Conservation (phyloP, 2,329 filamentous ascomycete species). For the Nemania diffusa region DNA sequence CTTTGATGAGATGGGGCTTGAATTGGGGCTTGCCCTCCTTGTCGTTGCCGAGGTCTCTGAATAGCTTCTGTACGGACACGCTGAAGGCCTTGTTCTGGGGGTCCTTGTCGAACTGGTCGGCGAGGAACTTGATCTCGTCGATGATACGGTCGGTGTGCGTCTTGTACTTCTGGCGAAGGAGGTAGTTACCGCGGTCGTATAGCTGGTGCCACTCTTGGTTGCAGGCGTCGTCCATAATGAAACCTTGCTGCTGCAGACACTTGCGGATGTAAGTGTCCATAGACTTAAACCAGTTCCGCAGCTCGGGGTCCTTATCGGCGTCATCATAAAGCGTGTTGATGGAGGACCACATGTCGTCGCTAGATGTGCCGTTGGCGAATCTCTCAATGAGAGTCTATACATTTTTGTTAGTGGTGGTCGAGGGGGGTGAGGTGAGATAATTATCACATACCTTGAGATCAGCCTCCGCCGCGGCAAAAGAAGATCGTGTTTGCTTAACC, state of each 20-base stretch:
- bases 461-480: constrained; percentile 76
- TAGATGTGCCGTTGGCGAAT: constrained; percentile 93
- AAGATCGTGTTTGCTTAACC: constrained; percentile 77
- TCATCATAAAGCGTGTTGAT: constrained; percentile 88
- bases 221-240: constrained; percentile 83
- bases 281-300: constrained; percentile 88
- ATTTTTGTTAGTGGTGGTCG: constrained; percentile 53
- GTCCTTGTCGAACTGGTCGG: constrained; percentile 88
- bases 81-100: constrained; percentile 85
- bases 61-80: constrained; percentile 81
- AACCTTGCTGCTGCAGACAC: constrained; percentile 89
- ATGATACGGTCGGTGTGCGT: constrained; percentile 85
- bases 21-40: constrained; percentile 84
- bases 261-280: constrained; percentile 82
- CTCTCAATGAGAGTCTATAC: constrained; percentile 87
- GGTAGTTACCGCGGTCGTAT: constrained; percentile 85
- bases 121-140: constrained; percentile 91
- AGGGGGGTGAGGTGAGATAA: not conserved
- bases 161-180: constrained; percentile 89
- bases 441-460: constrained; percentile 72
- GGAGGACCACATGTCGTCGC: constrained; percentile 84
- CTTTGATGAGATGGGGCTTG: constrained; percentile 93
- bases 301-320: constrained; percentile 85
- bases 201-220: constrained; percentile 84
- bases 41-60: constrained; percentile 87